A percentile compares a stretch with the other conserved stretches of the same genome.
These are phyloP conservation scores for Coemansia sp. DNA, from an alignment of 192 early-diverging fungal genomes.

Conservation along the genomic window DNA sequence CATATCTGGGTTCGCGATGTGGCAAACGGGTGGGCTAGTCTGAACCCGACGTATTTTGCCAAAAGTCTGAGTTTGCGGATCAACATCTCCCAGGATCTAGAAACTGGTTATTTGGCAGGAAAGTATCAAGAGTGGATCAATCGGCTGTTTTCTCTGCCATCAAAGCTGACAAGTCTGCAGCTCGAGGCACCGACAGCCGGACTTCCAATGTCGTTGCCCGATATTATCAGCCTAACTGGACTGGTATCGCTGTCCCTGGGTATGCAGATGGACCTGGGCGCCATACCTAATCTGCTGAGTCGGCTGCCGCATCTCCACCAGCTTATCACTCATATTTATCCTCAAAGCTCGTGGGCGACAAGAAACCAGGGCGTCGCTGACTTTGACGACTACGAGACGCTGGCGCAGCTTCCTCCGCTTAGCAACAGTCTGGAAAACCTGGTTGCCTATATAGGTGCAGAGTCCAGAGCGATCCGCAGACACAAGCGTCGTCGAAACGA, in stretches of 20 bases:
- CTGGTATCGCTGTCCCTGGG: constrained; percentile 30
- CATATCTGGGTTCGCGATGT: constrained; percentile 36
- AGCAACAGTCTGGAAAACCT: constrained; percentile 25
- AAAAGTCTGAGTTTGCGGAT: constrained; percentile 24
- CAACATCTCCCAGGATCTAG: constrained; percentile 3
- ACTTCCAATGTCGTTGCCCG: constrained; percentile 26
- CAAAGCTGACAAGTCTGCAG: constrained; percentile 25
- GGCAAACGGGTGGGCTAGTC: constrained; percentile 7
- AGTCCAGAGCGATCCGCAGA: background rate
- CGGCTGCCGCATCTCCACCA: constrained; percentile 22
- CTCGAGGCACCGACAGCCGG: constrained; percentile 24
- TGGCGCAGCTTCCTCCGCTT: constrained; percentile 27
- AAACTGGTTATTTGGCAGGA: constrained; percentile 6
- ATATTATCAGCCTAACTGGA: constrained; percentile 32
- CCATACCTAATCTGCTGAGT: constrained; percentile 31
- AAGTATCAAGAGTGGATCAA: constrained; percentile 40
- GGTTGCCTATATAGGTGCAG: constrained; percentile 25
- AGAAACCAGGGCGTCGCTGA: constrained; percentile 23
- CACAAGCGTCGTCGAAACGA: constrained; percentile 2
- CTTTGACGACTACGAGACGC: constrained; percentile 9
- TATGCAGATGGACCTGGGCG: constrained; percentile 37
- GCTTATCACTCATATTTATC: constrained; percentile 33
- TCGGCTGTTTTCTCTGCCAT: constrained; percentile 31
- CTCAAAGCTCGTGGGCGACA: constrained; percentile 18
- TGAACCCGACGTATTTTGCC: constrained; percentile 5